Base-by-base conservation (phyloP, 306 rosid genomes). In the Lablab purpureus region DNA sequence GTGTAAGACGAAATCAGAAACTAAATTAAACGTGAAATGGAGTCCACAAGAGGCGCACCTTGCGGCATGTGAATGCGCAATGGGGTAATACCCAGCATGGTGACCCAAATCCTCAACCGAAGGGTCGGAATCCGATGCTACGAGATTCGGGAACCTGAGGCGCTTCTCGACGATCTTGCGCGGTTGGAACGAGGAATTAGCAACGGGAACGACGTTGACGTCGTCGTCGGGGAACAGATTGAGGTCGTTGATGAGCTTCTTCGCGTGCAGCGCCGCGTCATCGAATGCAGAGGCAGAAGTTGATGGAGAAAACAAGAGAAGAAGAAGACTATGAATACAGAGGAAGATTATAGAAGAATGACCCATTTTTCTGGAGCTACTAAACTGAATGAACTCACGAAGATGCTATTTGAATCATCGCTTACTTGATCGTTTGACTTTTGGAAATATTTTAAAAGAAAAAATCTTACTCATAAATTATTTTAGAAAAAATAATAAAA, bases 101-200 rank as follows among this genome's bases (percentile, higher is more conserved):
- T 94, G 98, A 80, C 97, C 96, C 66, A 94, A 87, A 68, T 94
- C 97, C 36, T 90, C 91, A 66, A 87, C 70, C 7, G 93, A 65
- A 68, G 59, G 81, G 6, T 74, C 89, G 22, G 94, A 88, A 22
- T 78, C 91, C 32, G 55, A 67, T 18, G 85, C 87, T 1, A 64
- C 56, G 23, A 94, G 51, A 80, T 84, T 75, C 15, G 94, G 96
- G 70, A 94, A 85, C 21, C 34, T 80, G 60, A 94, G 73, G 22
- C 69, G 88, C 84, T 85, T 94, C 93, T 94, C 98, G 19, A 90
- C 88, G 76, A 94, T 83, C 72, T 62, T 85, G 79, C 80, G 74
- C 1, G 51, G 19, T 5, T 67, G 50, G 73, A 70, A 11, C 0
- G 87, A 84, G 4, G 88, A 81, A 84, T 66, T 84, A 2, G 55